Conservation (phyloP, 345 rosid species). For the Punica granatum region DNA sequence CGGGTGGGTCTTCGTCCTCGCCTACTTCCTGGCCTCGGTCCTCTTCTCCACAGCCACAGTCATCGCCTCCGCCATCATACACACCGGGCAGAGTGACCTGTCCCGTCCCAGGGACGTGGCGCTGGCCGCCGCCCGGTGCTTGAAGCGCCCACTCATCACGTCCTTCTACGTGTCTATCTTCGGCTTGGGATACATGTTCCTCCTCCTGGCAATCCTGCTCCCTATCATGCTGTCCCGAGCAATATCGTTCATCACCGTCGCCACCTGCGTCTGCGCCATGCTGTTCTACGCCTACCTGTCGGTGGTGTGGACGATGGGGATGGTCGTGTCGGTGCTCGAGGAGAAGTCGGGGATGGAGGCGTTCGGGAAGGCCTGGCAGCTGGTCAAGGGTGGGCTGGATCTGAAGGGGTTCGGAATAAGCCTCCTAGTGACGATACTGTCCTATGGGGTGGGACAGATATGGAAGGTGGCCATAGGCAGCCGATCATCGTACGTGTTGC, state of each 20-base stretch:
- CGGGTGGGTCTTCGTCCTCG: slow-evolving; percentile 13
- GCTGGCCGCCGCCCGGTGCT: slow-evolving; percentile 17
- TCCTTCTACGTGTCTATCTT: slow-evolving; percentile 25
- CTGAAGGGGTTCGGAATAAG: slow-evolving; percentile 41
- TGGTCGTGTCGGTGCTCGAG: slow-evolving; percentile 50
- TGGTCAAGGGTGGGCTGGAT: slow-evolving; percentile 37
- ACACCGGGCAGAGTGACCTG: slow-evolving; percentile 14
- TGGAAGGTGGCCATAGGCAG: slow-evolving; percentile 7
- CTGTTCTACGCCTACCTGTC: slow-evolving; percentile 28
- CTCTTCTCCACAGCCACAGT: slow-evolving; percentile 22
- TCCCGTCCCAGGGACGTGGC: slow-evolving; percentile 19
- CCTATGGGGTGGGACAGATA: slow-evolving; percentile 6
- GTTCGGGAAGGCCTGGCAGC: slow-evolving; percentile 46
- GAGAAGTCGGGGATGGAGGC: slow-evolving; percentile 43
- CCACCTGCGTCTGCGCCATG: slow-evolving; percentile 7
- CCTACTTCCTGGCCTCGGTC: slow-evolving; percentile 14
- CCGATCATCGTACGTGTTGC: neutral
- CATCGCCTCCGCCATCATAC: slow-evolving; percentile 27
- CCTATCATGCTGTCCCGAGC: slow-evolving; percentile 11
- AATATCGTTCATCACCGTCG: neutral
- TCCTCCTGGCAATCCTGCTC: slow-evolving; percentile 10
- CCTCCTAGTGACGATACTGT: slow-evolving; percentile 17
- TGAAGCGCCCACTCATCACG: slow-evolving; percentile 37
- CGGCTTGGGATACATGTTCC: slow-evolving; percentile 22
- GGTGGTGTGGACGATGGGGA: slow-evolving; percentile 38